These are phyloP conservation scores for Blechomonas ayalai DNA, from an alignment of 208 protist genomes.

Conservation along the genomic window DNA sequence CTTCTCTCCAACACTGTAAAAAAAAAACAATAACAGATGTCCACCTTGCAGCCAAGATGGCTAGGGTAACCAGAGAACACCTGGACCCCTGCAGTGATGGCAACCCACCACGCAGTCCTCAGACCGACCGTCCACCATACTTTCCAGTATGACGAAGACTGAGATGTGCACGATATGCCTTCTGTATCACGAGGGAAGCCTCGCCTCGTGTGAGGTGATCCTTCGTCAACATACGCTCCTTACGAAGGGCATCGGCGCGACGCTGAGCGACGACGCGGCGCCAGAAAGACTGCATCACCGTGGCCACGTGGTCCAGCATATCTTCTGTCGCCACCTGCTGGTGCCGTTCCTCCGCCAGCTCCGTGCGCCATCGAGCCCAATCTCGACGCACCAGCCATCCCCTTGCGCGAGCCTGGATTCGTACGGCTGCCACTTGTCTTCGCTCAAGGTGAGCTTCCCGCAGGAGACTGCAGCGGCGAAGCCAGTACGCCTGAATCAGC, in stretches of 20 bases:
- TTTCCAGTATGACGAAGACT: no score
- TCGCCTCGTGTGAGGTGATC: conserved; percentile 34
- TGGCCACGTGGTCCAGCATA: conserved; percentile 48
- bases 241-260: conserved; percentile 4
- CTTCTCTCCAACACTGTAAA: no score
- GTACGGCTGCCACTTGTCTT: conserved; percentile 29
- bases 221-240: conserved; percentile 9
- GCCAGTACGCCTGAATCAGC: conserved; percentile 62
- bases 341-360: conserved; percentile 19
- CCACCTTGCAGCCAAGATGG: no score
- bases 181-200: conserved; percentile 62
- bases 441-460: conserved; percentile 19
- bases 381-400: conserved; percentile 56
- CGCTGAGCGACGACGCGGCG: conserved; percentile 23
- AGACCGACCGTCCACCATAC: no score
- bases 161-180: conserved; percentile 39
- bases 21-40: no score
- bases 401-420: conserved; percentile 61
- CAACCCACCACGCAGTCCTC: no score
- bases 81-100: no score
- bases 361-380: conserved; percentile 28
- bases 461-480: conserved; percentile 16
- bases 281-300: conserved; percentile 73
- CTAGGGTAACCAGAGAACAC: no score
- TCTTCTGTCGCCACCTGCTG: conserved; percentile 36